Evolutionary conservation across 352 stramenopile genomes (phyloP).

Genomic region (Phytophthora agathidicida): DNA sequence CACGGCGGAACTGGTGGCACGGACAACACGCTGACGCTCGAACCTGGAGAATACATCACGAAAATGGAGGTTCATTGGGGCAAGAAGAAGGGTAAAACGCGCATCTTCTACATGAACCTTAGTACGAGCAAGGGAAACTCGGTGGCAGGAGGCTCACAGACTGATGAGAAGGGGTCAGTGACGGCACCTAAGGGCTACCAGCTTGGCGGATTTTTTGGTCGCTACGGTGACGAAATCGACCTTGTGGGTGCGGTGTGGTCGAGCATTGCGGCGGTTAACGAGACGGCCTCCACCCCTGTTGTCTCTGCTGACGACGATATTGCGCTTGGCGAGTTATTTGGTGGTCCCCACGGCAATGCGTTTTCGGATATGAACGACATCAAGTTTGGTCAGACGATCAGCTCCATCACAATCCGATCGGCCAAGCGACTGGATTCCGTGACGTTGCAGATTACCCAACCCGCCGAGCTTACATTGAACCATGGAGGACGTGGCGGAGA

Average conservation of each 20-base stretch:
- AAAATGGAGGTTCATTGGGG: slow-evolving; percentile 17
- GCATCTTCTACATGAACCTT: slow-evolving; percentile 26
- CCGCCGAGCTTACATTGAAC: slow-evolving; percentile 21
- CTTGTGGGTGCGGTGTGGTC: slow-evolving; percentile 26
- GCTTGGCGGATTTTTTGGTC: slow-evolving; percentile 26
- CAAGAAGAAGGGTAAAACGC: slow-evolving; percentile 3
- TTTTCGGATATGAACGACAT: slow-evolving; percentile 35
- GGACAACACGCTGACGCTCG: slow-evolving; percentile 12
- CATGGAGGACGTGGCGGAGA: slow-evolving; percentile 50
- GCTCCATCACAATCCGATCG: slow-evolving; percentile 21
- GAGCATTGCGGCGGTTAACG: slow-evolving; percentile 28
- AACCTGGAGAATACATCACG: slow-evolving; percentile 21
- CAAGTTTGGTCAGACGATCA: slow-evolving; percentile 21
- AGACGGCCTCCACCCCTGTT: slow-evolving; percentile 1
- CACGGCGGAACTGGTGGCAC: slow-evolving; percentile 24
- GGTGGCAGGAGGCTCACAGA: slow-evolving; percentile 19
- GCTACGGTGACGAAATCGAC: slow-evolving; percentile 24
- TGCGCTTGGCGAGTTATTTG: slow-evolving; percentile 18
- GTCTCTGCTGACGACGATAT: slow-evolving; percentile 27
- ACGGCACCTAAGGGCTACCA: slow-evolving; percentile 26
- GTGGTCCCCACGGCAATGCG: slow-evolving; percentile 20
- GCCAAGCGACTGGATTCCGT: slow-evolving; percentile 46
- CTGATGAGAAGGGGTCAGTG: slow-evolving; percentile 13
- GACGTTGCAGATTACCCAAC: slow-evolving; percentile 30
- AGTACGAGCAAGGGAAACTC: slow-evolving; percentile 11